A percentile compares a stretch with the other conserved stretches of the same genome.
These are phyloP conservation scores for Seiridium cupressi DNA, from an alignment of 2,329 filamentous ascomycete genomes.

Conservation along the genomic window DNA sequence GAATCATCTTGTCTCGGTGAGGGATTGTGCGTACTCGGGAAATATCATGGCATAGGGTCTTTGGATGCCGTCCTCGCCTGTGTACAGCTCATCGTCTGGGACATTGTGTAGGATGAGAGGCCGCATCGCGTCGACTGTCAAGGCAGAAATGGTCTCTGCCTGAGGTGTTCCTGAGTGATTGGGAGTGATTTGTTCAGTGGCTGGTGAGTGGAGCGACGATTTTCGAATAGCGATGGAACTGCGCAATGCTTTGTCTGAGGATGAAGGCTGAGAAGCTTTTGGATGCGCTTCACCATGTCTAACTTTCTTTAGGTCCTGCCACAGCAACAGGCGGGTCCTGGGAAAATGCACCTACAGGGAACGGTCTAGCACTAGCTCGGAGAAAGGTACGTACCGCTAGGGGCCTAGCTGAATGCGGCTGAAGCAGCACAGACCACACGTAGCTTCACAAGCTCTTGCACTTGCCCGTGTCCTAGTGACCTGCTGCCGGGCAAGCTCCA, in stretches of 20 bases:
- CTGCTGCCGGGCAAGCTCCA: background rate
- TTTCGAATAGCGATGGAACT: too few relatives aligned
- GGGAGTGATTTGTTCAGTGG: background rate
- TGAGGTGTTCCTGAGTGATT: background rate
- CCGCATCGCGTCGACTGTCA: conserved; percentile 44
- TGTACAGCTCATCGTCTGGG: conserved; percentile 65
- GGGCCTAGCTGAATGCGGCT: background rate
- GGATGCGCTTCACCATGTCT: too few relatives aligned
- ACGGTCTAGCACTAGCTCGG: background rate
- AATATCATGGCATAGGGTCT: conserved; percentile 67
- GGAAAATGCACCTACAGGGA: background rate
- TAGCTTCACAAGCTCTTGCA: background rate
- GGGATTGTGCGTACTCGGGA: conserved; percentile 48
- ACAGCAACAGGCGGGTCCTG: conserved; percentile 2
- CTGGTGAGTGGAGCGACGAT: background rate
- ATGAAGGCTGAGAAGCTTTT: too few relatives aligned
- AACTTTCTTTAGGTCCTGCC: background rate
- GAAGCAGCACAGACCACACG: too few relatives aligned
- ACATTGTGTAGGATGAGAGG: conserved; percentile 68
- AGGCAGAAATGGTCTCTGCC: background rate
- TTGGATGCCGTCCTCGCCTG: conserved; percentile 63
- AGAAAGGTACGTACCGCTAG: background rate
- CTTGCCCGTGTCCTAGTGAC: background rate
- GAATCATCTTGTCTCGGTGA: background rate
- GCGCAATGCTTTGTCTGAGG: too few relatives aligned